Base-by-base conservation (phyloP, 1,284 basidiomycete genomes). In the Fomitopsis betulina region DNA sequence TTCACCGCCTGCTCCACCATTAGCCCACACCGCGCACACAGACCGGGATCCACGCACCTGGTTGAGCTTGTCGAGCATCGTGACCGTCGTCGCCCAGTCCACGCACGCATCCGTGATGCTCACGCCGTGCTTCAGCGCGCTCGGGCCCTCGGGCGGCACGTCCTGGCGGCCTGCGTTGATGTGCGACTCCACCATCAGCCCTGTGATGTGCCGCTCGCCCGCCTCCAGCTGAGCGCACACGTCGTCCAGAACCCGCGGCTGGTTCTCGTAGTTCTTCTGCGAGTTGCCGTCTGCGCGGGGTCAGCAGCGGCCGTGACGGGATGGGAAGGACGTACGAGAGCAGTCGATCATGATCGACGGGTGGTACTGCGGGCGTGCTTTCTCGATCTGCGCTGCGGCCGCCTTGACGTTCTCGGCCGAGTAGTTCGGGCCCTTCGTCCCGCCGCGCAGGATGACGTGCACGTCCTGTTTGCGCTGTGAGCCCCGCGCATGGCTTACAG, bases 141-240 rank as follows among this genome's bases (percentile, higher is more conserved):
- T 13, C 82, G 85, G 42, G 73, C 80, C 68, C 75, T 80, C 82
- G 4, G 79, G 63, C 1, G 91, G 89, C 19, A 93, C 87, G 66
- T 93, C 91, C 76, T 97, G 94, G 62, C 88, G 79, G 19, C 94
- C 94, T 47, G 84, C 89, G 69, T 91, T 89, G 73, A 98, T 86
- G 73, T 98, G 92, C 40, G 87, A 91, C 78, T 99, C 96, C 71
- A 99, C 86, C 96, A 98, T 98, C 64, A 98, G 93, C 61, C 96
- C 96, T 1, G 92, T 95, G 73, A 98, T 93, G 57, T 84, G 80
- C 59, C 75, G 81, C 65, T 94, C 86, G 50, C 94, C 95, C 8
- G 82, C 81, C 10, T 72, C 78, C 58, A 98, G 83, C 76, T 98
- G 96, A 19, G 75, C 74, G 71, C 89, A 91, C 65, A 98, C 84